These are phyloP conservation scores for Fusarium hainanense DNA, from an alignment of 2,329 filamentous ascomycete species.

Conservation along the genomic window DNA sequence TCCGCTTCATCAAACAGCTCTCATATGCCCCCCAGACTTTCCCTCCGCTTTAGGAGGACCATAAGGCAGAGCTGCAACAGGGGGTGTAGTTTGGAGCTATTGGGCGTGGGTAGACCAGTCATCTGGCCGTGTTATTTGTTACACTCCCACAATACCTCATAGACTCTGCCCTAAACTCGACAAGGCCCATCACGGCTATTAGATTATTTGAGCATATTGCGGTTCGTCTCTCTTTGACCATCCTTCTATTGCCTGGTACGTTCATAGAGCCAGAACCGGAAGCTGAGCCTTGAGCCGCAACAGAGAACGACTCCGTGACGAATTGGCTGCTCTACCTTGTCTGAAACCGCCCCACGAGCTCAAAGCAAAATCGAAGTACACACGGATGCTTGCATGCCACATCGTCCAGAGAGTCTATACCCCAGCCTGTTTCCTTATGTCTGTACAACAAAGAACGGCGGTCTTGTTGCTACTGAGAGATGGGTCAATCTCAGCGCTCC, in stretches of 20 bases:
- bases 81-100: constrained; percentile 35
- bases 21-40: constrained; percentile 28
- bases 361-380: constrained; percentile 39
- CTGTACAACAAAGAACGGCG: constrained; percentile 39
- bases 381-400: constrained; percentile 44
- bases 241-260: background rate
- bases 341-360: constrained; percentile 36
- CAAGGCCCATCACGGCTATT: constrained; percentile 13
- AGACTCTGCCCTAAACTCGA: constrained; percentile 25
- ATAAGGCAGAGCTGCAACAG: constrained; percentile 35
- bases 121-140: constrained; percentile 38
- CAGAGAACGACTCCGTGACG: constrained; percentile 14
- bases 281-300: constrained; percentile 26
- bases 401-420: constrained; percentile 39
- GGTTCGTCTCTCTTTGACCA: constrained; percentile 20
- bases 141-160: constrained; percentile 43
- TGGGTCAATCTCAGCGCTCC: constrained; percentile 30
- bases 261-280: constrained; percentile 1
- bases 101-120: constrained; percentile 31
- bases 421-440: constrained; percentile 39
- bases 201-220: constrained; percentile 6
- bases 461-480: constrained; percentile 24
- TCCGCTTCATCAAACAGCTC: constrained; percentile 44
- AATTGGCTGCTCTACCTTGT: constrained; percentile 34
- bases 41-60: constrained; percentile 40